A percentile compares a stretch with the other conserved stretches of the same genome.
Evolutionary conservation across 1,284 basidiomycete genomes (phyloP).

Genomic region (Tausonia pullulans): DNA sequence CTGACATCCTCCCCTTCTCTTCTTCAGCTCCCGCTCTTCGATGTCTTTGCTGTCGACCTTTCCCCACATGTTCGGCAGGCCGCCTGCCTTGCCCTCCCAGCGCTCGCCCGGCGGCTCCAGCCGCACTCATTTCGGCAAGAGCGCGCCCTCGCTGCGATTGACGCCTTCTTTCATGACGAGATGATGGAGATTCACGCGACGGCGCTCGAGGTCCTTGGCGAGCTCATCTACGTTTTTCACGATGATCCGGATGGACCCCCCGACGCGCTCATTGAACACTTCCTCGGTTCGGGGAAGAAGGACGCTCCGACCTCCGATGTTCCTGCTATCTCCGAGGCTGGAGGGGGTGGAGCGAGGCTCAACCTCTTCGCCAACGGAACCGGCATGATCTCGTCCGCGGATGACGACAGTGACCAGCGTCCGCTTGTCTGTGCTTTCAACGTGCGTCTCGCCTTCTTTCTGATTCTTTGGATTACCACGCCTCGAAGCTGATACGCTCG

Average conservation of each 20-base stretch:
- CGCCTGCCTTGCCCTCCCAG: constrained; percentile 73
- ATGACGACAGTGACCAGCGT: constrained; percentile 36
- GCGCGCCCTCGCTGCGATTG: constrained; percentile 53
- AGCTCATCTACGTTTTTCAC: constrained; percentile 78
- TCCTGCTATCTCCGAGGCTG: too few relatives aligned
- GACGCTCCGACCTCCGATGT: neutral
- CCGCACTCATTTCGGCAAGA: constrained; percentile 43
- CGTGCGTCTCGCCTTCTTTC: constrained; percentile 25
- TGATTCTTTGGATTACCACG: neutral
- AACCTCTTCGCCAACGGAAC: constrained; percentile 5
- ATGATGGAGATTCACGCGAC: constrained; percentile 63
- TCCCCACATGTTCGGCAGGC: constrained; percentile 82
- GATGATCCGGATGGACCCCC: constrained; percentile 56
- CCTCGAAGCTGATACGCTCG: neutral
- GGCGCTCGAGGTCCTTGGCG: constrained; percentile 79
- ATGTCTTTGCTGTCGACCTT: constrained; percentile 55
- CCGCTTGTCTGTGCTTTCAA: constrained; percentile 88
- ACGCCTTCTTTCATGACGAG: constrained; percentile 55
- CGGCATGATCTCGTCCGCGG: constrained; percentile 1
- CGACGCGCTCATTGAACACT: constrained; percentile 64
- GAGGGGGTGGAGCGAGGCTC: neutral
- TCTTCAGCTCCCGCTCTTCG: constrained; percentile 65
- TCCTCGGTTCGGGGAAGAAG: constrained; percentile 41
- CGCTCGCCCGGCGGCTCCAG: constrained; percentile 56
- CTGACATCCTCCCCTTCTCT: neutral